Base-by-base conservation (phyloP, 2,329 filamentous ascomycete genomes). In the Ophiostoma montium region DNA sequence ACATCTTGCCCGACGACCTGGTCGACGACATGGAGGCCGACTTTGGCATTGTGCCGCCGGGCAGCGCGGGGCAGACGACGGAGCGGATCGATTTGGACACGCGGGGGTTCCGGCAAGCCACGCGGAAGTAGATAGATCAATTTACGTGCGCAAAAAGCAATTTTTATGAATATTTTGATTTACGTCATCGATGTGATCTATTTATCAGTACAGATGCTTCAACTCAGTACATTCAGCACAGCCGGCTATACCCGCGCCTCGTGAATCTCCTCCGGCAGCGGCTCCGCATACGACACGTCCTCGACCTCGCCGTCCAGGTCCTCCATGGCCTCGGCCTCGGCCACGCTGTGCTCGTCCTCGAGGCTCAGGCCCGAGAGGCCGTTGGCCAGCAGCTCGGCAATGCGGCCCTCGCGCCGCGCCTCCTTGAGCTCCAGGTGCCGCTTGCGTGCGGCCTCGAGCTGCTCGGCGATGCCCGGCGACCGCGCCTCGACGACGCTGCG, bases 371-470 rank as follows among this genome's bases (percentile, higher is more conserved):
- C 18, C 5, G 46, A 18, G 10, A 56, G 12, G 23, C 51, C 51
- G 23, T 16, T n/a, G 9, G 46, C 51, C 44, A 65, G 46, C 33
- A 61, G 57, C 54, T 63, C 58, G 49, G 48, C 60, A 61, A 67
- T 67, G 58, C 56, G 63, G 56, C 64, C 65, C 55, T 67, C 61
- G 56, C 66, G 67, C 42, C 69, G 59, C 60, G 69, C 60, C 59
- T 66, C 63, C 70, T 78, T 78, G 53, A 79, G 63, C 62, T 72
- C 67, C 57, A 77, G 48, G 56, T 80, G 76, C 55, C 60, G 62
- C 60, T 63, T 58, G 57, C 75, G 63, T 35, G 76, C 76, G 42
- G 63, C 60, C 61, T 71, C 62, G 55, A 79, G 59, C 53, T 65
- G 65, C 52, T 61, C 62, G 55, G 68, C 70, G 19, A 68, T 66